Evolutionary conservation across 768 basidiomycete species (phyloP).

Genomic region (Leccinellum luteum): DNA sequence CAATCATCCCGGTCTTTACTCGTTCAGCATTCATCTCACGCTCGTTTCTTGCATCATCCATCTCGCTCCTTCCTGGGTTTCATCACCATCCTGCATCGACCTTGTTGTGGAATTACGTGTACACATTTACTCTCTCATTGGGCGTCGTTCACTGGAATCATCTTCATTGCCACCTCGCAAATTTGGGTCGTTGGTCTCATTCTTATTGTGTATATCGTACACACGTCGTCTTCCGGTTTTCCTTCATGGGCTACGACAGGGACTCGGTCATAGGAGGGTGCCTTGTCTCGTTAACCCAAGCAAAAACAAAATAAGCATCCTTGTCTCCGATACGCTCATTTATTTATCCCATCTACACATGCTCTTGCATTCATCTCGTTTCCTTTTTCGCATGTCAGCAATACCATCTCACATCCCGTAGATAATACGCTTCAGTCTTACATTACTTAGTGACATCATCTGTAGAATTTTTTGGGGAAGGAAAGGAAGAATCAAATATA

Average conservation of each 20-base stretch:
- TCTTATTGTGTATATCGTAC: constrained; percentile 23
- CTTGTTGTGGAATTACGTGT: constrained; percentile 35
- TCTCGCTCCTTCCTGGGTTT: constrained; percentile 15
- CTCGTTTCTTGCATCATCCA: constrained; percentile 11
- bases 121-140: constrained; percentile 21
- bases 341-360: background rate
- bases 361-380: constrained; percentile 1
- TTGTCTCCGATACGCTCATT: constrained; percentile 1
- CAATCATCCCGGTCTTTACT: constrained; percentile 18
- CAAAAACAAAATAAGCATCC: background rate
- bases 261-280: constrained; percentile 6
- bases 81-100: constrained; percentile 18
- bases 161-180: background rate
- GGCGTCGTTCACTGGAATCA: constrained; percentile 13
- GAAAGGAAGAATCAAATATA: constrained; percentile 17
- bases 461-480: constrained; percentile 18
- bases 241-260: background rate
- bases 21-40: constrained; percentile 3
- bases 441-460: constrained; percentile 22
- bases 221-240: background rate
- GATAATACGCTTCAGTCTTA: constrained; percentile 16
- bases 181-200: constrained; percentile 1
- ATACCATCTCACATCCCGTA: constrained; percentile 14
- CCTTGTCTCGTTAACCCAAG: background rate
- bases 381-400: constrained; percentile 5